Conservation (phyloP, 192 early-diverging fungal species). For the Gaertneriomyces sp. region DNA sequence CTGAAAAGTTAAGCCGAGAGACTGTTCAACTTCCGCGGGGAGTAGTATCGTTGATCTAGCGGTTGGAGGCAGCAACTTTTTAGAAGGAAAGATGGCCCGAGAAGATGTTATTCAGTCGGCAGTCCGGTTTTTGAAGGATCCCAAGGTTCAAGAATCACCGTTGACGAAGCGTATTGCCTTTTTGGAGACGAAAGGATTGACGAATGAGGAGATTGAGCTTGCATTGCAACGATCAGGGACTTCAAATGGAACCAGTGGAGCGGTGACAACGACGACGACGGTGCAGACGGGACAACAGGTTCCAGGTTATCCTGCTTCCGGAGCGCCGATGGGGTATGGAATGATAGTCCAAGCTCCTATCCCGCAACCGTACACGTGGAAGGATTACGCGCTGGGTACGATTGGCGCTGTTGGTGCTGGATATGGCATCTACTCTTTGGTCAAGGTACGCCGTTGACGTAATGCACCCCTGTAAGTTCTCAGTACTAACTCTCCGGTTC, state of each 20-base stretch:
- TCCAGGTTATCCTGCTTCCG: neutral
- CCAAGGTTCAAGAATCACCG: slow-evolving; percentile 83
- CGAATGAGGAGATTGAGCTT: slow-evolving; percentile 84
- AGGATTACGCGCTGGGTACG: slow-evolving; percentile 87
- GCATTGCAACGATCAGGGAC: slow-evolving; percentile 43
- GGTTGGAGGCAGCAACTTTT: neutral
- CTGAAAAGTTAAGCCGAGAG: too few relatives aligned
- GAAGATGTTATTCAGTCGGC: slow-evolving; percentile 51
- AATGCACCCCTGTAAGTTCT: neutral
- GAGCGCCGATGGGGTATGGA: slow-evolving; percentile 2
- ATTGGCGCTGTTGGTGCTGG: slow-evolving; percentile 81
- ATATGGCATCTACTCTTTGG: slow-evolving; percentile 76
- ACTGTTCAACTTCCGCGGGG: too few relatives aligned
- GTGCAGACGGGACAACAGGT: neutral
- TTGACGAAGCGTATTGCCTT: slow-evolving; percentile 93
- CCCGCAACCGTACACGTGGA: slow-evolving; percentile 70
- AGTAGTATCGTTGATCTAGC: too few relatives aligned
- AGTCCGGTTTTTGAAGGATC: slow-evolving; percentile 87
- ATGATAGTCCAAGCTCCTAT: neutral
- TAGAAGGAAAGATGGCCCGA: slow-evolving; percentile 7
- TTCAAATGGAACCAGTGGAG: slow-evolving; percentile 4
- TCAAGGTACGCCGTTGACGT: slow-evolving; percentile 55
- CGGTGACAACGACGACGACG: slow-evolving; percentile 5
- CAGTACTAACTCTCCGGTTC: neutral
- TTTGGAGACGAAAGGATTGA: slow-evolving; percentile 92